Conservation (phyloP, 768 basidiomycete genomes). For the Lactarius sp. region DNA sequence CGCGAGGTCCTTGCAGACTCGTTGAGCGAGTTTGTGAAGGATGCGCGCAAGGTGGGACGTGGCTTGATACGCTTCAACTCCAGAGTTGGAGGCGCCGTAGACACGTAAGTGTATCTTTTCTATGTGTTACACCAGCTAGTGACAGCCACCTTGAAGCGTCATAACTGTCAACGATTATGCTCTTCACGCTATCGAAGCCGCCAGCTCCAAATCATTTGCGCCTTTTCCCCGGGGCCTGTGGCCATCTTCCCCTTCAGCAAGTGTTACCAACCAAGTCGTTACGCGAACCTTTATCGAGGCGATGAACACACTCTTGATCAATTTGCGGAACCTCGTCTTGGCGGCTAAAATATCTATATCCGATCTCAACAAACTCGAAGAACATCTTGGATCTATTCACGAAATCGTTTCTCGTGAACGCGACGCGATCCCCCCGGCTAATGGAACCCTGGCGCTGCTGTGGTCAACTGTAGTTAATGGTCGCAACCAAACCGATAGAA, state of each 20-base stretch:
- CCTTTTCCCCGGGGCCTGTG: constrained; percentile 27
- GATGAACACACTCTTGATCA: constrained; percentile 52
- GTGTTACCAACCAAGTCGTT: constrained; percentile 42
- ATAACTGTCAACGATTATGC: constrained; percentile 73
- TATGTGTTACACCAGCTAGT: neutral
- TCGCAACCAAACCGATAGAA: constrained; percentile 41
- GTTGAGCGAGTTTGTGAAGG: constrained; percentile 50
- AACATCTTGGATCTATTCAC: constrained; percentile 50
- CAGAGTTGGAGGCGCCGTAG: constrained; percentile 68
- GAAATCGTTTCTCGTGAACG: constrained; percentile 60
- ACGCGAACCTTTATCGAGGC: constrained; percentile 53
- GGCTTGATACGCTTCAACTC: constrained; percentile 59
- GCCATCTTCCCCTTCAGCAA: constrained; percentile 34
- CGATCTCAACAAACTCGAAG: constrained; percentile 59
- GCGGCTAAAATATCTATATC: constrained; percentile 56
- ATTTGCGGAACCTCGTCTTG: constrained; percentile 52
- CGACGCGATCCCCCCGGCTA: constrained; percentile 38
- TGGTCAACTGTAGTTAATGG: constrained; percentile 72
- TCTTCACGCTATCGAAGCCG: constrained; percentile 47
- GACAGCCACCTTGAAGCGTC: constrained; percentile 40
- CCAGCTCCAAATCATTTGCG: constrained; percentile 31
- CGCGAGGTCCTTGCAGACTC: constrained; percentile 51
- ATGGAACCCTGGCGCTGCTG: constrained; percentile 48
- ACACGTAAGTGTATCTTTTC: constrained; percentile 45
- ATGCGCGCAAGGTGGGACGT: constrained; percentile 56